A percentile compares a stretch with the other conserved stretches of the same genome.
These are phyloP conservation scores for Spongospora subterranea DNA, from an alignment of 208 protist species.

Conservation along the genomic window DNA sequence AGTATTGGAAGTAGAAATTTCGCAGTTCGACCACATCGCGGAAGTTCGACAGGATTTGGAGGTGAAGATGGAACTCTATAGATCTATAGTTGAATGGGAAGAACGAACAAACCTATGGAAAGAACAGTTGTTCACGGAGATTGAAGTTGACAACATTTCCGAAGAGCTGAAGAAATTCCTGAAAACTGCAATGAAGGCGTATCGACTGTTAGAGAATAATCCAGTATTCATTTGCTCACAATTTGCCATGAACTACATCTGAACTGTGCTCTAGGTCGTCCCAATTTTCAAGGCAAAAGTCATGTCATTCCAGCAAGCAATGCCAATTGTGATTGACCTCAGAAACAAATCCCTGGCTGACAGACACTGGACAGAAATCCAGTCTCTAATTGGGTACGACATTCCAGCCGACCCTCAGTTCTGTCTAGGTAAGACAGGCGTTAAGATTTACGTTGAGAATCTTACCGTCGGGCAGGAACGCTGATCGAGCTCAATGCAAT, in stretches of 20 bases:
- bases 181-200: constrained; percentile 34
- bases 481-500: constrained; percentile 56
- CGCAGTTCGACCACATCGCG: constrained; percentile 26
- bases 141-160: constrained; percentile 4
- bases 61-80: constrained; percentile 6
- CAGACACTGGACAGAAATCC: constrained; percentile 59
- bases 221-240: neutral
- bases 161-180: constrained; percentile 37
- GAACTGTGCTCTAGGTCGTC: neutral
- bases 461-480: neutral
- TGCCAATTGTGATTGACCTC: constrained; percentile 61
- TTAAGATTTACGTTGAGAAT: constrained; percentile 8
- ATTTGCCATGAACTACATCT: neutral
- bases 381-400: constrained; percentile 42
- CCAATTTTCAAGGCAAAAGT: constrained; percentile 60
- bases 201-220: constrained; percentile 20
- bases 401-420: constrained; percentile 38
- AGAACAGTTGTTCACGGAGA: constrained; percentile 10
- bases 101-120: neutral
- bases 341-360: constrained; percentile 43
- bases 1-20: constrained; percentile 29
- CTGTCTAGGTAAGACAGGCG: neutral
- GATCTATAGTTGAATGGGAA: neutral
- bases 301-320: constrained; percentile 27
- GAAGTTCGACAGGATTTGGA: constrained; percentile 28